Percentiles rank a stretch among this genome's conserved stretches.
phyloP scores from a whole-genome alignment of 2,329 filamentous ascomycete genomes.

The Pyrenochaeta sp. region DNA sequence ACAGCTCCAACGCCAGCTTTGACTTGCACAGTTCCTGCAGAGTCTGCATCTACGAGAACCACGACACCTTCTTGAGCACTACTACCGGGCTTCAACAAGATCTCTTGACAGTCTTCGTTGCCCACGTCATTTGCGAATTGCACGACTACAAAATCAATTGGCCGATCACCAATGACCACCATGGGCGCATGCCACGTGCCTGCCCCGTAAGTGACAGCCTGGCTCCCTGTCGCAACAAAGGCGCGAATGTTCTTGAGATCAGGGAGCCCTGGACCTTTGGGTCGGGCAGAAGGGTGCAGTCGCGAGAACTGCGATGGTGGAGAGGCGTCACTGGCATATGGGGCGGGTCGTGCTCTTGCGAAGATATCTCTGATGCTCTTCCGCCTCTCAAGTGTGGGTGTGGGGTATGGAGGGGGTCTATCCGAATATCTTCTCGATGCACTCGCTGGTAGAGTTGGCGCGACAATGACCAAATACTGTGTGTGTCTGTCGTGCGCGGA shows the following conservation, averaged over 20 bases:
- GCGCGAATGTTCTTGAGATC: slow-evolving; percentile 75
- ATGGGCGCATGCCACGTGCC: slow-evolving; percentile 98
- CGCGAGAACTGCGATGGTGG: slow-evolving; percentile 38
- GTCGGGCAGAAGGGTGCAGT: slow-evolving; percentile 42
- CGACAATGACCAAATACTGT: slow-evolving; percentile 85
- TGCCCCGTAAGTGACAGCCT: slow-evolving; percentile 89
- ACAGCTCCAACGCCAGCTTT: slow-evolving; percentile 44
- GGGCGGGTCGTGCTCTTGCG: slow-evolving; percentile 50
- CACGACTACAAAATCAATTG: slow-evolving; percentile 81
- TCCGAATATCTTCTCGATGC: slow-evolving; percentile 34
- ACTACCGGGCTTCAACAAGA: slow-evolving; percentile 52
- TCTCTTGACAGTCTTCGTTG: slow-evolving; percentile 88
- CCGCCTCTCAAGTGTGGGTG: slow-evolving; percentile 36
- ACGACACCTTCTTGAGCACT: slow-evolving; percentile 43
- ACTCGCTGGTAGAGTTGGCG: slow-evolving; percentile 71
- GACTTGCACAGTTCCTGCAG: slow-evolving; percentile 41
- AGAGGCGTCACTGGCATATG: slow-evolving; percentile 60
- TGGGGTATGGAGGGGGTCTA: slow-evolving; percentile 54
- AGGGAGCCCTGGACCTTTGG: slow-evolving; percentile 67
- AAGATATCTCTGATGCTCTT: slow-evolving; percentile 50
- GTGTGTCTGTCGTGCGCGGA: slow-evolving; percentile 54
- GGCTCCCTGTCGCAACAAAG: slow-evolving; percentile 77
- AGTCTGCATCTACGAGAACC: slow-evolving; percentile 42
- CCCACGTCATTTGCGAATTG: slow-evolving; percentile 87
- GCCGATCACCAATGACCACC: slow-evolving; percentile 76